Base-by-base conservation (phyloP, 2,329 filamentous ascomycete genomes). In the Calonectria pseudoturangicola region DNA sequence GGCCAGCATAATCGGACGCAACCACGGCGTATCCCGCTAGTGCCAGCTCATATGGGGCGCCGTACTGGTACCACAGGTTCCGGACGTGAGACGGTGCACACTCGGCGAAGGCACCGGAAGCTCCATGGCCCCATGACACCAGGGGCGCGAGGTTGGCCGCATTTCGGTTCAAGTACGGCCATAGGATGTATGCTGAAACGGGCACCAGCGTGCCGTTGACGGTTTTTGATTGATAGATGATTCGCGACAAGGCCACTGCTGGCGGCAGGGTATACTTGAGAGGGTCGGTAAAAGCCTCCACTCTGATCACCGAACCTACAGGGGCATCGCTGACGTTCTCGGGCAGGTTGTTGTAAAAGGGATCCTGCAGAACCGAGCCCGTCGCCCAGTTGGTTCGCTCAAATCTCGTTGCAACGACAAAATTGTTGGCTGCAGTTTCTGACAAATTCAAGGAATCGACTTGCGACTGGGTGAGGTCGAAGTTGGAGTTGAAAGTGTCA, bases 151-250 rank as follows among this genome's bases (percentile, higher is more conserved):
- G 72, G 30, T 15, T 45, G 13, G 65, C 65, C 21, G 50, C 50
- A 9, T 68, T 39, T 2, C 72, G 68, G n/a, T 70, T 60, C 15
- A 63, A 58, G 36, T 76, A 89, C 0, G 88, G 88, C 87, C 87
- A 89, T 1, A 90, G 83, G 15, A 90, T 80, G 76, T 84, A 89
- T 2, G 84, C 88, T 1, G 87, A 88, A 10, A 87, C 85, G 0
- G 88, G 88, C 2, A 89, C 77, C 0, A 82, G 71, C 0, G 84
- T 85, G 3, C 86, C 86, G 69, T 89, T 87, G 27, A 85, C 73
- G n/a, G 83, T 84, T 25, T 81, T 83, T 0, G 87, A 86, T 25
- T 85, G 85, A 79, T 88, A 90, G 3, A 88, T 73, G 73, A 90
- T 84, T 16, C 88, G 85, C 2, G 87, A 89, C 51, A 90, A 77